Evolutionary conservation across 371 early-diverging fungal genomes (phyloP).

Genomic region (Entomophthora muscae): DNA sequence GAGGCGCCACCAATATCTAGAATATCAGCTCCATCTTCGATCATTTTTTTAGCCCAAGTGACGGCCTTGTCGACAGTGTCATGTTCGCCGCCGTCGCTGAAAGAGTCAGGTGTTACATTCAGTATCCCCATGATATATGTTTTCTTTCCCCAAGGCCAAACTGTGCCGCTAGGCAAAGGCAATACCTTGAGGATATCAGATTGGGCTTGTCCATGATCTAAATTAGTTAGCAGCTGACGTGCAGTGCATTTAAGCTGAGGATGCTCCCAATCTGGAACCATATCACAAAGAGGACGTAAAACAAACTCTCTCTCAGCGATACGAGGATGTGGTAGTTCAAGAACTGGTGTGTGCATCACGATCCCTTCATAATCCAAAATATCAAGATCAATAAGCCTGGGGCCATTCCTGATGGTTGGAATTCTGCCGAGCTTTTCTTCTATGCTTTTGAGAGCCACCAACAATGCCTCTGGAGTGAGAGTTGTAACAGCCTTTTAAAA

Average conservation of each 20-base stretch:
- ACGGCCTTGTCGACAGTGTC: slow-evolving; percentile 44
- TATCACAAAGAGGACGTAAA: slow-evolving; percentile 81
- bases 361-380: slow-evolving; percentile 79
- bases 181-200: slow-evolving; percentile 45
- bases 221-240: slow-evolving; percentile 52
- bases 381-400: slow-evolving; percentile 87
- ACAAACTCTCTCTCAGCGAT: slow-evolving; percentile 91
- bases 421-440: slow-evolving; percentile 68
- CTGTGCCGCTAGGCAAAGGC: slow-evolving; percentile 23
- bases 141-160: slow-evolving; percentile 41
- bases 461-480: slow-evolving; percentile 50
- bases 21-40: slow-evolving; percentile 71
- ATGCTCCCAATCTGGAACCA: slow-evolving; percentile 77
- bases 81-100: slow-evolving; percentile 81
- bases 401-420: slow-evolving; percentile 60
- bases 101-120: slow-evolving; percentile 93
- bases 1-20: slow-evolving; percentile 94
- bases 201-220: slow-evolving; percentile 16
- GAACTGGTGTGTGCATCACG: slow-evolving; percentile 36
- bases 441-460: slow-evolving; percentile 62
- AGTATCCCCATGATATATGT: slow-evolving; percentile 91
- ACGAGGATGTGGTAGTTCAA: slow-evolving; percentile 78
- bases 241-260: slow-evolving; percentile 65
- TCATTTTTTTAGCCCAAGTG: slow-evolving; percentile 44
- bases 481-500: slow-evolving; percentile 34